These are phyloP conservation scores for Xylariaceae sp. DNA, from an alignment of 2,329 filamentous ascomycete genomes.

Conservation along the genomic window DNA sequence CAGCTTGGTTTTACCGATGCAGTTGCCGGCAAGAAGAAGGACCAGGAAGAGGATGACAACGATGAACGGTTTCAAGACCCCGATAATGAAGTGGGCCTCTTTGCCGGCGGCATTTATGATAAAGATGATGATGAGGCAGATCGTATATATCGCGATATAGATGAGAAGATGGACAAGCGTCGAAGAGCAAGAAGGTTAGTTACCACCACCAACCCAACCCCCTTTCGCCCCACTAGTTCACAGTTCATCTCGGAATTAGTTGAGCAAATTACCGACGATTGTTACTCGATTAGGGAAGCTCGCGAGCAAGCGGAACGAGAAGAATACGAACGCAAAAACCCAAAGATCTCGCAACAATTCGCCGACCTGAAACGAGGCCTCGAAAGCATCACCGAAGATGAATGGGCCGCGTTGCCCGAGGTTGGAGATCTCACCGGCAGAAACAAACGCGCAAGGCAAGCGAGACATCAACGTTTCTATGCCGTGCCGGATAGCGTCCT, in stretches of 20 bases:
- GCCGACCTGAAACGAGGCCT: slow-evolving; percentile 93
- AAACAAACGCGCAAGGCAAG: slow-evolving; percentile 84
- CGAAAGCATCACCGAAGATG: slow-evolving; percentile 87
- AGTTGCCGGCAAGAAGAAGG: slow-evolving; percentile 66
- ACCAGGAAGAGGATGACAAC: slow-evolving; percentile 76
- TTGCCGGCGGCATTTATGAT: slow-evolving; percentile 94
- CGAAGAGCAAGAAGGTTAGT: slow-evolving; percentile 87
- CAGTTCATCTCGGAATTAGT: slow-evolving; percentile 65
- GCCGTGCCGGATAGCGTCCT: slow-evolving; percentile 96
- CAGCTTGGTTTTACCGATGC: slow-evolving; percentile 75
- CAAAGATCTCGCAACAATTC: slow-evolving; percentile 98
- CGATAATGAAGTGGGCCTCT: slow-evolving; percentile 94
- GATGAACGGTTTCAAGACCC: slow-evolving; percentile 91
- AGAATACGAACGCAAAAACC: slow-evolving; percentile 96
- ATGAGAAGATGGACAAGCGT: slow-evolving; percentile 95
- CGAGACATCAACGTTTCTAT: slow-evolving; percentile 85
- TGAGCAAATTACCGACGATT: slow-evolving; percentile 80
- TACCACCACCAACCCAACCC: slow-evolving; percentile 33
- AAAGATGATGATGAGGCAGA: slow-evolving; percentile 98
- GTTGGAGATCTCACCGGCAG: slow-evolving; percentile 96
- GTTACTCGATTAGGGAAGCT: slow-evolving; percentile 79
- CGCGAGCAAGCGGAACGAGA: slow-evolving; percentile 90
- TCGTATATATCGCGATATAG: slow-evolving; percentile 91
- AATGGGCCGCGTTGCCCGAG: slow-evolving; percentile 95
- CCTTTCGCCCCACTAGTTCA: slow-evolving; percentile 65